A percentile compares a stretch with the other conserved stretches of the same genome.
Conservation (phyloP, 176 grass and related monocot genomes). For the Alloteropsis semialata region DNA sequence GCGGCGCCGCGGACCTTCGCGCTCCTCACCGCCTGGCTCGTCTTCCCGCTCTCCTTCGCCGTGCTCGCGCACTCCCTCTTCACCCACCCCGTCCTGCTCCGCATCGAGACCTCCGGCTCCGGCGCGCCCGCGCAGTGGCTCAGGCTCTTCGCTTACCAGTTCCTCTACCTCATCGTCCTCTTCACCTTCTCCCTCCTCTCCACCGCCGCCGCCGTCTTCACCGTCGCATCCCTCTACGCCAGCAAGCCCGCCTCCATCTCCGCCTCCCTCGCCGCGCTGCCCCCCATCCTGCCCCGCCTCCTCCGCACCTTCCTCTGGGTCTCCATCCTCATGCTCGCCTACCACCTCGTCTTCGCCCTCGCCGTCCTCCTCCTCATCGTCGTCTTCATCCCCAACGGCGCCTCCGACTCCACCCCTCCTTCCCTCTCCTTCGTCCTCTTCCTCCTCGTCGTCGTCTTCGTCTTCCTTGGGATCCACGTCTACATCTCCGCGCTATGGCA, state of each 20-base stretch:
- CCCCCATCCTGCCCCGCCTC: conserved; percentile 68
- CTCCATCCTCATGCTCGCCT: conserved; percentile 72
- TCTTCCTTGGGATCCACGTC: conserved; percentile 82
- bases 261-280: conserved; percentile 62
- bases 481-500: conserved; percentile 97
- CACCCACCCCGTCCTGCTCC: conserved; percentile 80
- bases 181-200: conserved; percentile 97
- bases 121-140: conserved; percentile 41
- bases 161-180: conserved; percentile 85
- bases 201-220: conserved; percentile 89
- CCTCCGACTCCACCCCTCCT: not conserved
- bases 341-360: conserved; percentile 60
- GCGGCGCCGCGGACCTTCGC: conserved; percentile 77
- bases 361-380: conserved; percentile 50
- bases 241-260: conserved; percentile 69
- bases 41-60: conserved; percentile 91
- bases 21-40: conserved; percentile 68
- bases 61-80: conserved; percentile 92
- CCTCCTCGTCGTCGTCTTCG: conserved; percentile 34
- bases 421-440: conserved; percentile 33
- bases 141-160: conserved; percentile 69
- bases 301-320: conserved; percentile 89
- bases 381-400: not conserved
- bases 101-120: conserved; percentile 22
- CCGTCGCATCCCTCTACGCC: conserved; percentile 94